Percentiles rank a stretch among this genome's conserved stretches.
phyloP scores from a whole-genome alignment of 768 basidiomycete genomes.

The Hygrocybe punicea region DNA sequence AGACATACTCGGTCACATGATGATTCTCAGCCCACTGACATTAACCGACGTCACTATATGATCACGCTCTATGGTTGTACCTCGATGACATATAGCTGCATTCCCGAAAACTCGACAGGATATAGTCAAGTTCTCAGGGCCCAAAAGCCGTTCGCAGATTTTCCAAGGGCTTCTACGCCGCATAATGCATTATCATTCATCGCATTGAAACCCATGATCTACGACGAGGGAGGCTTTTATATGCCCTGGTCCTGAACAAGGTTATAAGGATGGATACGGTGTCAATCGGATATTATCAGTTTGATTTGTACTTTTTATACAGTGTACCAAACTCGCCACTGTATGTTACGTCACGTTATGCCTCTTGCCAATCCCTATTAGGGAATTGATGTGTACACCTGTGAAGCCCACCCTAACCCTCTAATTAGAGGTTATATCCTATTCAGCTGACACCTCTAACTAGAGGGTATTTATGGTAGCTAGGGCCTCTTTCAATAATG shows the following conservation, averaged over 20 bases:
- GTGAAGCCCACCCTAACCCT: too few relatives aligned
- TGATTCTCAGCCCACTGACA: neutral
- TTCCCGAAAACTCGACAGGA: neutral
- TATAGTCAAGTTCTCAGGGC: neutral
- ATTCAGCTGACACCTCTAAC: too few relatives aligned
- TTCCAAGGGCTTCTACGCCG: neutral
- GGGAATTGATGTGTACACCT: too few relatives aligned
- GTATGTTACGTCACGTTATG: too few relatives aligned
- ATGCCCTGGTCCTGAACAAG: neutral
- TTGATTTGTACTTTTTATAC: too few relatives aligned
- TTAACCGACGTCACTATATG: neutral
- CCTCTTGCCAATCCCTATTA: too few relatives aligned
- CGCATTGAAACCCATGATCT: constrained; percentile 1
- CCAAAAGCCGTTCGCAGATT: neutral
- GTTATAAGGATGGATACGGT: too few relatives aligned
- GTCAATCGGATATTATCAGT: too few relatives aligned
- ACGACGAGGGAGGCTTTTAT: neutral
- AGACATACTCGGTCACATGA: neutral
- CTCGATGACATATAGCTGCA: neutral
- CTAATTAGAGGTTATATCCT: too few relatives aligned
- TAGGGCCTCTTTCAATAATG: too few relatives aligned
- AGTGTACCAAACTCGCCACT: too few relatives aligned
- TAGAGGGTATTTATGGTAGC: too few relatives aligned
- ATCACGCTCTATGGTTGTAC: constrained; percentile 1
- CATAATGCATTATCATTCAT: neutral